These are phyloP conservation scores for Posidonia australis DNA, from an alignment of 106 monocot genomes.

Conservation along the genomic window DNA sequence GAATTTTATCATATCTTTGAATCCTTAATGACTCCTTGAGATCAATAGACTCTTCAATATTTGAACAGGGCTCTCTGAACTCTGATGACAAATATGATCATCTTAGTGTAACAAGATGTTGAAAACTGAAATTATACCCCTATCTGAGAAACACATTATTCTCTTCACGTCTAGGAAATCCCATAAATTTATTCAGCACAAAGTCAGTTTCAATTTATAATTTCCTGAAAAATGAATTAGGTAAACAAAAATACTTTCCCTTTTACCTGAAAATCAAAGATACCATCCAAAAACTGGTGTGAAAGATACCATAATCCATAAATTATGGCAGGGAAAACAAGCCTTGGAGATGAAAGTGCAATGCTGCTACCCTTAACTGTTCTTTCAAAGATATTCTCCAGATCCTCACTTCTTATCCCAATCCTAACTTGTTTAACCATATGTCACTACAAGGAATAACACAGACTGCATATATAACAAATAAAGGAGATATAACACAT, in stretches of 20 bases:
- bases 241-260: neutral
- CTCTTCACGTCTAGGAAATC: too few relatives aligned
- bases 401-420: slow-evolving; percentile 85
- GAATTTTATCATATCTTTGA: too few relatives aligned
- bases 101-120: too few relatives aligned
- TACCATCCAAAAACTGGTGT: slow-evolving; percentile 37
- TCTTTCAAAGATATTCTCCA: slow-evolving; percentile 50
- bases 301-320: slow-evolving; percentile 84
- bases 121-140: too few relatives aligned
- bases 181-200: too few relatives aligned
- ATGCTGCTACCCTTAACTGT: slow-evolving; percentile 41
- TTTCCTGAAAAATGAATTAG: neutral
- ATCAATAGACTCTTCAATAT: too few relatives aligned
- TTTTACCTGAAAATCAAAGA: slow-evolving; percentile 78
- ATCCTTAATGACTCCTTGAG: too few relatives aligned
- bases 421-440: slow-evolving; percentile 29
- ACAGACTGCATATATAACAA: neutral
- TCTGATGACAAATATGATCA: too few relatives aligned
- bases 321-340: slow-evolving; percentile 64
- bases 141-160: too few relatives aligned
- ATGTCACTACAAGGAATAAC: neutral
- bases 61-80: too few relatives aligned
- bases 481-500: neutral
- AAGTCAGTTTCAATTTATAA: too few relatives aligned
- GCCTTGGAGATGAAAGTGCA: slow-evolving; percentile 83